Evolutionary conservation across 768 basidiomycete species (phyloP).

Genomic region (Mycena indigotica): DNA sequence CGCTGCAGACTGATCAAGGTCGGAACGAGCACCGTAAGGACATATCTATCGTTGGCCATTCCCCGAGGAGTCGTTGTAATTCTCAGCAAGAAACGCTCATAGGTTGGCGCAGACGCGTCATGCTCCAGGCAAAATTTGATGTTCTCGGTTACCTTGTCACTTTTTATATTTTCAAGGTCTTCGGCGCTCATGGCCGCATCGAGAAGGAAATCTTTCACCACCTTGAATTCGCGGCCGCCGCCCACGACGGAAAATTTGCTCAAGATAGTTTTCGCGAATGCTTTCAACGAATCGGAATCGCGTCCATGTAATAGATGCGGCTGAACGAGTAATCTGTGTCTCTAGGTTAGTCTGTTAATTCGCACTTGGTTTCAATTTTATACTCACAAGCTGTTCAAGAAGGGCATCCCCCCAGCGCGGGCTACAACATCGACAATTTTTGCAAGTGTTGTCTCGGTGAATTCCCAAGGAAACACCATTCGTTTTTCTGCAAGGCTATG

Average conservation of each 20-base stretch:
- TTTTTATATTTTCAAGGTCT: not conserved
- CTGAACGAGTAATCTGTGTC: not conserved
- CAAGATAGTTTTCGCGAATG: not conserved
- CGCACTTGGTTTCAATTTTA: not conserved
- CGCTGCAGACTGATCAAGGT: not conserved
- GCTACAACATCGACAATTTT: not conserved
- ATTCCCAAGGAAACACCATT: not conserved
- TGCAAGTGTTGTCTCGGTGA: no score
- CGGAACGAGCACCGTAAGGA: not conserved
- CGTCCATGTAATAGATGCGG: constrained; percentile 4
- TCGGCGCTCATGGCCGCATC: not conserved
- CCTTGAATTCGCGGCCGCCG: not conserved
- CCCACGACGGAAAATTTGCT: not conserved
- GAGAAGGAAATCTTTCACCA: not conserved
- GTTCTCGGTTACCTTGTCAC: not conserved
- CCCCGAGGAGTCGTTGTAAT: not conserved
- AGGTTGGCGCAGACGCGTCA: not conserved
- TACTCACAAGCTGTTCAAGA: constrained; percentile 3
- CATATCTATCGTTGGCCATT: not conserved
- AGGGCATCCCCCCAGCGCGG: not conserved
- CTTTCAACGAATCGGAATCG: not conserved
- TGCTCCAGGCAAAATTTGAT: constrained; percentile 10
- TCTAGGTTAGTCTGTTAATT: no score
- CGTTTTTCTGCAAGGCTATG: not conserved
- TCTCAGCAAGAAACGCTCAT: not conserved